phyloP scores from a whole-genome alignment of 179 eudicot species.

The Heliamphora pulchella region DNA sequence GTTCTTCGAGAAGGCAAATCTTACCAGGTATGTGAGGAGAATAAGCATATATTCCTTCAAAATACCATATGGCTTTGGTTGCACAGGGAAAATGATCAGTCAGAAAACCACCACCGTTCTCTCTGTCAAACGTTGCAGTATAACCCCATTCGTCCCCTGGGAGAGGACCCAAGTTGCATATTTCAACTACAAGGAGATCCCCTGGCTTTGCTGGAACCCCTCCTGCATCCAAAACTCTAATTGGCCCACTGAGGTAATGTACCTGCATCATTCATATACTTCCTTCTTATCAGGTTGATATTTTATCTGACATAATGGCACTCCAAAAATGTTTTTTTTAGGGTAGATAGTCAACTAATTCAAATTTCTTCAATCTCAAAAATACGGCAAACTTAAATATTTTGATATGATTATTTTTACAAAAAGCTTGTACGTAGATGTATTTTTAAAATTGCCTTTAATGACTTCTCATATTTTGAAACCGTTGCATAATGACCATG shows the following conservation, averaged over 20 bases:
- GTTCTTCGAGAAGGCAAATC: too few relatives aligned
- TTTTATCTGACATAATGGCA: neutral
- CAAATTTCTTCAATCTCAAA: too few relatives aligned
- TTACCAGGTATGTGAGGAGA: conserved; percentile 95
- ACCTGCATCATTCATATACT: conserved; percentile 37
- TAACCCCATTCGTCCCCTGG: conserved; percentile 97
- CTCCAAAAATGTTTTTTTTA: too few relatives aligned
- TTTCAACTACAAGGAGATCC: conserved; percentile 79
- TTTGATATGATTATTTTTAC: too few relatives aligned
- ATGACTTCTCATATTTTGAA: too few relatives aligned
- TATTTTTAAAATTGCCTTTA: too few relatives aligned
- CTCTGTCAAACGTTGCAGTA: conserved; percentile 88
- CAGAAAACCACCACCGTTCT: conserved; percentile 87
- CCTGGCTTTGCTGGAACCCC: conserved; percentile 75
- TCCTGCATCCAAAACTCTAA: conserved; percentile 53
- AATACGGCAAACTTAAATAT: too few relatives aligned
- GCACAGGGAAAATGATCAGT: conserved; percentile 94
- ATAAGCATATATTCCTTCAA: conserved; percentile 88
- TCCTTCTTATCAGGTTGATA: neutral
- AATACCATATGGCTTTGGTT: conserved; percentile 92
- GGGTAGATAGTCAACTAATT: too few relatives aligned
- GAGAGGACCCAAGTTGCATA: conserved; percentile 91
- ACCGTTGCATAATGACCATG: too few relatives aligned
- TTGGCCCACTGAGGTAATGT: conserved; percentile 86
- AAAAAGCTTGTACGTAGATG: too few relatives aligned